phyloP scores from a whole-genome alignment of 2,329 filamentous ascomycete species.

The Aureobasidium mangrovei region DNA sequence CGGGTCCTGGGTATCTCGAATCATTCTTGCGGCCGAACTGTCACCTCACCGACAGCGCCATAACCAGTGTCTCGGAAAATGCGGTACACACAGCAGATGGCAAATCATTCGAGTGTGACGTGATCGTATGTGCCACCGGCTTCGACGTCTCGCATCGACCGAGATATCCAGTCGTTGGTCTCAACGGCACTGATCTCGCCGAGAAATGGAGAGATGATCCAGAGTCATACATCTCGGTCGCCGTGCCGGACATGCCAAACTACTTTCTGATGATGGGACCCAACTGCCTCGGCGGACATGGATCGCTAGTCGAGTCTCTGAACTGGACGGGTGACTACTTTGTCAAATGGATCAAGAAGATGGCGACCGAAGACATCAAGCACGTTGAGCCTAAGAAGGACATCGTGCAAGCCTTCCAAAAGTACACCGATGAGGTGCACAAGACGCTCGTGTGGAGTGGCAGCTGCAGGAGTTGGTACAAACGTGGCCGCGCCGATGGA shows the following conservation, averaged over 20 bases:
- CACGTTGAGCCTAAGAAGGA: conserved; percentile 20
- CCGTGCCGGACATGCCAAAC: conserved; percentile 36
- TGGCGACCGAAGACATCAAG: conserved; percentile 24
- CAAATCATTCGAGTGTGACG: conserved; percentile 25
- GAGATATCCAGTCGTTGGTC: conserved; percentile 21
- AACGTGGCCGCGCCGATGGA: conserved; percentile 23
- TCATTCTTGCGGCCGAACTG: conserved; percentile 28
- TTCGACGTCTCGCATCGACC: conserved; percentile 29
- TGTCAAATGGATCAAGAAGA: conserved; percentile 24
- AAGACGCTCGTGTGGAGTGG: conserved; percentile 25
- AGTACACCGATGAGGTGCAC: conserved; percentile 26
- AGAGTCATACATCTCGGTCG: conserved; percentile 35
- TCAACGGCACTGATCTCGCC: conserved; percentile 24
- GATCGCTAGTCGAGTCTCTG: conserved; percentile 10
- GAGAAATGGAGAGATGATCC: conserved; percentile 30
- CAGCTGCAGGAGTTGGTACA: conserved; percentile 25
- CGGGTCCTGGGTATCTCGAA: conserved; percentile 36
- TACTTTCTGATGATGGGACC: conserved; percentile 30
- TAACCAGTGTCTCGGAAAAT: conserved; percentile 23
- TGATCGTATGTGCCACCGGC: conserved; percentile 32
- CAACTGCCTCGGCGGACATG: conserved; percentile 1
- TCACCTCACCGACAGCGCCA: conserved; percentile 28
- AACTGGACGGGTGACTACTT: conserved; percentile 24
- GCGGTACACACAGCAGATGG: conserved; percentile 28
- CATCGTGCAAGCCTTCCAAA: conserved; percentile 24